Evolutionary conservation across 176 grass and related monocot species (phyloP), one percentile per base, ranked within the genome.

Genomic region (Ensete ventricosum): DNA sequence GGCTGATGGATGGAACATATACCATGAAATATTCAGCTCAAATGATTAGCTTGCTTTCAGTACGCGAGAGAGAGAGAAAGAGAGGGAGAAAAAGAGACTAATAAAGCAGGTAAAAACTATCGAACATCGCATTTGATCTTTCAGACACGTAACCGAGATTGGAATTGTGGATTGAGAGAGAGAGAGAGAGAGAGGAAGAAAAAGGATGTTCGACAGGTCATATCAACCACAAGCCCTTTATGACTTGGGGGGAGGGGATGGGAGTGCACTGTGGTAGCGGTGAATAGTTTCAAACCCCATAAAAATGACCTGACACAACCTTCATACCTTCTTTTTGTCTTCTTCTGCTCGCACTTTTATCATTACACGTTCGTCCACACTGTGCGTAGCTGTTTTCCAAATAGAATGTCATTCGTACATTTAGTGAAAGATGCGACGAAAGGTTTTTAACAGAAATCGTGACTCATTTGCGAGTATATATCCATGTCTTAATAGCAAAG

Each of bases 181-280:
- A 2, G 23, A 12, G 48, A 51, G 43, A 25, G 11, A 53, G 71
- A 55, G 16, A 34, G 22, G 48, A 23, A 53, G 20, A 23, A 55
- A 67, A 78, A 25, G 85, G 76, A 81, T 76, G 69, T 76, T 74
- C 68, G 88, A 87, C 52, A 75, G 43, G 80, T 83, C 85, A 62
- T 66, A 75, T 83, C 82, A 83, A 81, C 66, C 54, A 84, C 73
- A 80, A 80, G 81, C 25, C 57, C 76, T 73, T 21, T 52, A 71
- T 67, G 64, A 62, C 21, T 57, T 52, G 27, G 62, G 54, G 69
- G 22, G 22, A 0, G 22, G 22, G 14, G 71, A 25, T 25, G 64
- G 69, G 22, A 74, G 83, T 77, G 52, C 49, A 63, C 50, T 54
- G 52, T n/a, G 7, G 27, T 0, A 74, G 53, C 34, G 71, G 49